Base-by-base conservation (phyloP, 139 green algal species). In the Picochlorum sp. region DNA sequence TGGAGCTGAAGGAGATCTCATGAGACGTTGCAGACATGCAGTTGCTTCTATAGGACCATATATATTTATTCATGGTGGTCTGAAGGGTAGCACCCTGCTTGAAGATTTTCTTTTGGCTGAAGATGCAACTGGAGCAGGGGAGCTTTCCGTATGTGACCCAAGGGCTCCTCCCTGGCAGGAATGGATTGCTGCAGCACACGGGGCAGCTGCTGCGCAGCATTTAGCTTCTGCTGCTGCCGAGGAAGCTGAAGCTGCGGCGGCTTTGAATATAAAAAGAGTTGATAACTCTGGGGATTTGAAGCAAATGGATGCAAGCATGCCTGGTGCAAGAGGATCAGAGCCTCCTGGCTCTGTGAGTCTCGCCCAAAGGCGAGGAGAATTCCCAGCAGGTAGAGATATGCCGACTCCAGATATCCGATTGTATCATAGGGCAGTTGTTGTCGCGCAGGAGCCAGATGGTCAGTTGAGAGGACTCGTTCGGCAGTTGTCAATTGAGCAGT, bases 401-500 rank as follows among this genome's bases (percentile, higher is more conserved):
- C 80, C 85, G 7, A 93, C 84, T 11, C 87, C 89, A 1, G 86
- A 95, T 49, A 89, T 97, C 51, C 72, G 87, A 50, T 76, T 97
- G 59, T 92, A 94, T 71, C 88, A 97, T 72, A 78, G 90, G 20
- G 90, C 87, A 2, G 89, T 96, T 28, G 92, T 98, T 47, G 91
- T 97, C 28, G 81, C 87, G 11, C 83, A 87, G 50, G 78, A 83
- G 8, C 49, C 71, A 18, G 50, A 54, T 66, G 75, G 77, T 52
- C 37, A 61, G 23, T 45, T 94, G 56, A 80, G 86, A 8, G 85
- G 91, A 38, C 69, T 97, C 26, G 88, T 97, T 47, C 71, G 90
- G 41, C 88, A 98, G 83, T 82, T 99, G 46, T 92, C 79, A 3
- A 97, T 99, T 20, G 94, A 98, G 69, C 90, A 96, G 83, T 95